Conservation (phyloP, 2,329 filamentous ascomycete species). For the Claviceps citrina region DNA sequence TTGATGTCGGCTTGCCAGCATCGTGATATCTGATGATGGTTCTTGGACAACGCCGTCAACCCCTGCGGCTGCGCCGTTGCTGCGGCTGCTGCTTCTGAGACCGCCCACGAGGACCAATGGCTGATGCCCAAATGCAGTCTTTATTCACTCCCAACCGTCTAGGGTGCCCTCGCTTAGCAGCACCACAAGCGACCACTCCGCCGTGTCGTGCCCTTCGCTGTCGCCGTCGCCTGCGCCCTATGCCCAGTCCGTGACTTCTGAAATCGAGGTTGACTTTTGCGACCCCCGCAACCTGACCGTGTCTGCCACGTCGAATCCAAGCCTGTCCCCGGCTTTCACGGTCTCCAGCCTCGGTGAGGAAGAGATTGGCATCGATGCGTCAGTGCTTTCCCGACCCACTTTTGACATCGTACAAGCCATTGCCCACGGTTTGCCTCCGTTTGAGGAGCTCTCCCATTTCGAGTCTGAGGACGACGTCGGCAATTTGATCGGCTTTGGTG, state of each 20-base stretch:
- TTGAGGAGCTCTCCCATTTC: conserved; percentile 77
- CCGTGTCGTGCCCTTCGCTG: conserved; percentile 66
- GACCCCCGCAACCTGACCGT: conserved; percentile 84
- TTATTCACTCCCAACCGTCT: conserved; percentile 31
- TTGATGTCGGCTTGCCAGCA: not conserved
- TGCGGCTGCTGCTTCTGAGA: no score
- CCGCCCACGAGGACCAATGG: conserved; percentile 8
- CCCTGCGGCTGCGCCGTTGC: no score
- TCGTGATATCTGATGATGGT: not conserved
- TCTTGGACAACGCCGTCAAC: not conserved
- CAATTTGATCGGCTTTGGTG: conserved; percentile 51
- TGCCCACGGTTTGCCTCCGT: conserved; percentile 49
- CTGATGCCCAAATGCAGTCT: conserved; percentile 30
- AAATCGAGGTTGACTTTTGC: conserved; percentile 70
- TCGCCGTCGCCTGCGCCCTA: conserved; percentile 77
- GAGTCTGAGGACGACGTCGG: conserved; percentile 79
- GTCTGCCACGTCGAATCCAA: conserved; percentile 33
- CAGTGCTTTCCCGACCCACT: conserved; percentile 22
- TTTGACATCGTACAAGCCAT: conserved; percentile 39
- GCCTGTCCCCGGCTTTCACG: conserved; percentile 45
- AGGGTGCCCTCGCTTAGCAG: conserved; percentile 44
- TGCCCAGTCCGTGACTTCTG: conserved; percentile 50
- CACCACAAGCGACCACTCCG: conserved; percentile 55
- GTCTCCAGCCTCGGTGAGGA: conserved; percentile 50
- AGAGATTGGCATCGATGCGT: conserved; percentile 37